Evolutionary conservation across 73 alveolate species (phyloP).

Genomic region (Blepharisma japonicum): DNA sequence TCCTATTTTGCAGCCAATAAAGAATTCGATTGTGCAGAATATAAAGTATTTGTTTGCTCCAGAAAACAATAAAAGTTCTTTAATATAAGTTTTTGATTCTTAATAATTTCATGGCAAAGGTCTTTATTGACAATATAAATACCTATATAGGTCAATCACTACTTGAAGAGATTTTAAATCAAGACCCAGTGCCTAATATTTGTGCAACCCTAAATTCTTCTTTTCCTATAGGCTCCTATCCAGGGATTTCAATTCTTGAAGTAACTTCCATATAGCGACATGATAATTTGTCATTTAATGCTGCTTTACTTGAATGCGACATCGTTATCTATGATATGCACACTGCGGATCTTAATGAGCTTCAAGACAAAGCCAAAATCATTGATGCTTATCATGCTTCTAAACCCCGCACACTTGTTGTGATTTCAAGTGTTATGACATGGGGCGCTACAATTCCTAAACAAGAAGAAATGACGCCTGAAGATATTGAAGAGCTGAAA

Average conservation of each 20-base stretch:
- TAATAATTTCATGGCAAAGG: background rate
- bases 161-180: conserved; percentile 17
- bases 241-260: conserved; percentile 40
- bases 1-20: no score
- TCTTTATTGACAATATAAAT: conserved; percentile 24
- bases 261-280: conserved; percentile 36
- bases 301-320: conserved; percentile 47
- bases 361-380: conserved; percentile 57
- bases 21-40: no score
- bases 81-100: no score
- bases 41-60: no score
- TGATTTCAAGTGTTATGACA: conserved; percentile 74
- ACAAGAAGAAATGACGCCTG: conserved; percentile 50
- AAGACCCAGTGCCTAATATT: background rate
- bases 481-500: conserved; percentile 41
- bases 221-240: conserved; percentile 42
- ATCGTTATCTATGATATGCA: conserved; percentile 59
- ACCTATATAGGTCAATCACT: conserved; percentile 12
- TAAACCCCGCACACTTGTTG: conserved; percentile 52
- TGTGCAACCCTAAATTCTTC: conserved; percentile 33
- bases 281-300: conserved; percentile 39
- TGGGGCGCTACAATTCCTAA: conserved; percentile 89
- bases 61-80: no score
- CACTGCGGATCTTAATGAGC: conserved; percentile 53
- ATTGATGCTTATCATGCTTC: conserved; percentile 34